Evolutionary conservation across 1,284 basidiomycete species (phyloP), one percentile per base, ranked within the genome.

Genomic region (Cryptococcus jaspeensis): DNA sequence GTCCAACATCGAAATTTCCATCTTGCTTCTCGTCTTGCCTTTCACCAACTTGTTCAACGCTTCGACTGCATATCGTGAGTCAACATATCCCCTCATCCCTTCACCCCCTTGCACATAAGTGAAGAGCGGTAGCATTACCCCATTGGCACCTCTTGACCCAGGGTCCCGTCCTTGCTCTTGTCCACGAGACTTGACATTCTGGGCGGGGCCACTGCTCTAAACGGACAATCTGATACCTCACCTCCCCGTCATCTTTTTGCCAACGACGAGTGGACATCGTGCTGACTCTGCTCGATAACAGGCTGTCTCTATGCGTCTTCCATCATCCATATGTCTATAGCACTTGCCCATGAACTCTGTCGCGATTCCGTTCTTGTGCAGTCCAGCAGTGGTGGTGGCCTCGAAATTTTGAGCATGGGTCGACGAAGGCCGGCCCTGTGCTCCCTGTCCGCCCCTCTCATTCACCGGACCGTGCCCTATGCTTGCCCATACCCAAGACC

Each of bases 101-200:
- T 35, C 28, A 35, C 49, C 36, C 20, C 43, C 38, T 22, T 6
- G 28, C 49, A 5, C 36, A 61, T 60, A 67, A 66, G 67, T 74
- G 73, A 74, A 74, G 73, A 74, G 73, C 66, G 69, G 71, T 63
- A 66, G 50, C 58, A 62, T 49, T 68, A 63, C 71, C 70, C 73
- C 70, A 68, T 69, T 74, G 73, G 73, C 73, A 74, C 73, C 73
- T 74, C 73, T 74, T 74, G 73, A 69, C 67, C 67, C 67, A 74
- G 73, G 66, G 62, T 61, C 54, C 36, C 44, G 44, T 53, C 49
- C 47, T 52, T 38, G 35, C 25, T 38, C 36, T 22, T 62, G 20
- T 46, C 50, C 39, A 46, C 28, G 41, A 15, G 18, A n/a, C 7
- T 32, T 37, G 32, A 43, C 28, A 35, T 18, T 13, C 25, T 16